Evolutionary conservation across 192 early-diverging fungal species (phyloP).

Genomic region (Cetraspora pellucida): DNA sequence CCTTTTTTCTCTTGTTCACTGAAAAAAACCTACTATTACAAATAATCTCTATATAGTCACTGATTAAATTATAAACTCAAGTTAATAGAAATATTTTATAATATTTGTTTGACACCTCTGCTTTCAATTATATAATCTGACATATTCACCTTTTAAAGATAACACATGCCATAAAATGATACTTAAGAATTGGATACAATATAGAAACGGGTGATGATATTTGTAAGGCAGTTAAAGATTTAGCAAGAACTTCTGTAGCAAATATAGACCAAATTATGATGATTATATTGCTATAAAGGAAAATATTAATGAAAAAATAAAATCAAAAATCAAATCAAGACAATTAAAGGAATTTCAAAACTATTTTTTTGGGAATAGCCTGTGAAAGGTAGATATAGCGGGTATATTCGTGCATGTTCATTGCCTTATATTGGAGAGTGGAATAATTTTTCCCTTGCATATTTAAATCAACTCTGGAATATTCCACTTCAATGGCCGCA

Average conservation of each 20-base stretch:
- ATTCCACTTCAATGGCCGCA: neutral
- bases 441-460: neutral
- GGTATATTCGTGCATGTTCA: neutral
- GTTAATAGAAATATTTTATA: no score
- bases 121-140: no score
- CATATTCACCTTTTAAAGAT: no score
- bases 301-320: neutral
- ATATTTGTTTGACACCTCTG: no score
- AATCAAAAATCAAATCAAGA: neutral
- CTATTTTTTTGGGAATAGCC: neutral
- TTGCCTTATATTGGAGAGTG: neutral
- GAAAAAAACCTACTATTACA: no score
- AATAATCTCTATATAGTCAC: no score
- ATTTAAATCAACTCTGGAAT: neutral
- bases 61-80: no score
- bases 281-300: neutral
- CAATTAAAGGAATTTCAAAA: conserved; percentile 6
- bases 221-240: neutral
- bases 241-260: neutral
- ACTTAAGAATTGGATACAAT: neutral
- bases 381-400: neutral
- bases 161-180: neutral
- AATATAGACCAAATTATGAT: neutral
- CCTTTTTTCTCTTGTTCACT: no score
- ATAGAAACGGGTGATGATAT: neutral